phyloP scores from a whole-genome alignment of 768 basidiomycete genomes.

The Leccinum ochraceum region DNA sequence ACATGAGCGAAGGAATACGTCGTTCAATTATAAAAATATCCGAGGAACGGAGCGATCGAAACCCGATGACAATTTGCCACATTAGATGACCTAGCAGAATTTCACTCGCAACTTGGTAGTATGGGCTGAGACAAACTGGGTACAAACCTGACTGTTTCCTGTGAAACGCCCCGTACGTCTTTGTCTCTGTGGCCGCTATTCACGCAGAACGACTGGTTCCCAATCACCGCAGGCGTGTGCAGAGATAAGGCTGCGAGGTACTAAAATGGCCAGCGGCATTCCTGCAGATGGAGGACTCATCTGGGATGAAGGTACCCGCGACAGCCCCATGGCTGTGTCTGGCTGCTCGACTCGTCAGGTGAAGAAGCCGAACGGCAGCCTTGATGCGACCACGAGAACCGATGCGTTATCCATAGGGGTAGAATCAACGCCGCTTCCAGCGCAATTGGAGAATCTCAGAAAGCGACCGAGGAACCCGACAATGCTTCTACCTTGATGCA shows the following conservation, averaged over 20 bases:
- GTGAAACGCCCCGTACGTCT: background rate
- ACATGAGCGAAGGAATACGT: conserved; percentile 15
- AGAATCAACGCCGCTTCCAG: conserved; percentile 21
- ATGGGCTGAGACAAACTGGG: background rate
- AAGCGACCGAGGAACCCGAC: conserved; percentile 9
- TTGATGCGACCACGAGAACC: conserved; percentile 10
- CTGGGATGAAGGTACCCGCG: conserved; percentile 12
- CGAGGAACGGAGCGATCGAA: conserved; percentile 6
- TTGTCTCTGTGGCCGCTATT: conserved; percentile 5
- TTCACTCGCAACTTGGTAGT: conserved; percentile 12
- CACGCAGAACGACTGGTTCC: conserved; percentile 3
- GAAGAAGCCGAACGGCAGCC: conserved; percentile 15
- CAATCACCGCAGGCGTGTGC: conserved; percentile 19
- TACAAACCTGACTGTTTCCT: conserved; percentile 16
- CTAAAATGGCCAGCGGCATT: conserved; percentile 6
- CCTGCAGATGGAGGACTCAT: conserved; percentile 4
- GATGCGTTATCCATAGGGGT: conserved; percentile 14
- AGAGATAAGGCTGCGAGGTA: background rate
- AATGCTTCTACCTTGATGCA: conserved; percentile 20
- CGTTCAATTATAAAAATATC: conserved; percentile 3
- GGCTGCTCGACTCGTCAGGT: conserved; percentile 10
- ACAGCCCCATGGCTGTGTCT: conserved; percentile 9
- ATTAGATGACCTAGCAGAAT: conserved; percentile 1
- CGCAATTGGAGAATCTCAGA: conserved; percentile 22
- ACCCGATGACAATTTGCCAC: conserved; percentile 1